Conservation (phyloP, 768 basidiomycete genomes). For the Hypsizygus marmoreus region DNA sequence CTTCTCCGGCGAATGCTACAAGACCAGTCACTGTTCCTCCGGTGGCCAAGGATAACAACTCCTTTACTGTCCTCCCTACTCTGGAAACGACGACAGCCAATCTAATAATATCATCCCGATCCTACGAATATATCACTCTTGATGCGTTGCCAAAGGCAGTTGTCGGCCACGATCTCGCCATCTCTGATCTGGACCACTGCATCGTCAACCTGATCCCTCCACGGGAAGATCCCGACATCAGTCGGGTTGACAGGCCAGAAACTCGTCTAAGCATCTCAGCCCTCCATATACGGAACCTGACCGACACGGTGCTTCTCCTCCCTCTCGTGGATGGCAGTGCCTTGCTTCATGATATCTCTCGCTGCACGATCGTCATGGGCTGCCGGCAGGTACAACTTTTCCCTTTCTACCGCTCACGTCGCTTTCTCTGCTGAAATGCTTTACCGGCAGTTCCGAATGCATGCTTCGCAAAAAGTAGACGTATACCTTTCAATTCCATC, state of each 20-base stretch:
- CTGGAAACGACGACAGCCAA: constrained; percentile 27
- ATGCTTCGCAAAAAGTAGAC: constrained; percentile 63
- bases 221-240: constrained; percentile 3
- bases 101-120: constrained; percentile 44
- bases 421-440: background rate
- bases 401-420: background rate
- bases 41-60: background rate
- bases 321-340: constrained; percentile 71
- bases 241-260: constrained; percentile 9
- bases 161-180: constrained; percentile 55
- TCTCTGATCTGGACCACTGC: constrained; percentile 68
- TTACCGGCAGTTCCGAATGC: constrained; percentile 78
- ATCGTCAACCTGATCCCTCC: constrained; percentile 64
- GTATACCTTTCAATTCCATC: constrained; percentile 70
- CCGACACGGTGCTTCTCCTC: constrained; percentile 63
- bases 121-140: constrained; percentile 48
- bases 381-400: constrained; percentile 72
- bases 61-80: constrained; percentile 1
- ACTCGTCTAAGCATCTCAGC: constrained; percentile 44
- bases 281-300: constrained; percentile 64
- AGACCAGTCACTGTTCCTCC: background rate
- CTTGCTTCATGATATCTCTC: constrained; percentile 62
- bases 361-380: constrained; percentile 67
- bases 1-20: constrained; percentile 13
- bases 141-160: constrained; percentile 37